Evolutionary conservation across 2,329 filamentous ascomycete species (phyloP).

Genomic region (Cercospora beticola): DNA sequence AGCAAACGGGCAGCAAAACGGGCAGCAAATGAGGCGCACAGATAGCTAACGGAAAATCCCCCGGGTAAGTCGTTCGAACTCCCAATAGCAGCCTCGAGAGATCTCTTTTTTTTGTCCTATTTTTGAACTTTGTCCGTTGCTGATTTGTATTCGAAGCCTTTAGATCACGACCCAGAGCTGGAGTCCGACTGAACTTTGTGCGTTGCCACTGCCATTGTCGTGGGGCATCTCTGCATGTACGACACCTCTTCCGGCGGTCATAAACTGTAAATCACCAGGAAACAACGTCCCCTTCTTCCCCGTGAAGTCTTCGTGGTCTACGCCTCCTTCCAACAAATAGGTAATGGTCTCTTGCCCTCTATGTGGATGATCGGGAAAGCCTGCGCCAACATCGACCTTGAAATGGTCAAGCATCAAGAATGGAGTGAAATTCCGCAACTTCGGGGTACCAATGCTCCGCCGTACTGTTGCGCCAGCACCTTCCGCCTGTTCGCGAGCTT

Average conservation of each 20-base stretch:
- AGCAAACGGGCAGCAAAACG: no score
- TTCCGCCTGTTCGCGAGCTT: conserved; percentile 82
- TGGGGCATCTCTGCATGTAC: conserved; percentile 83
- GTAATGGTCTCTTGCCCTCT: conserved; percentile 88
- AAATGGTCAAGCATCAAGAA: conserved; percentile 94
- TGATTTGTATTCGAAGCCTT: no score
- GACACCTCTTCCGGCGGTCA: conserved; percentile 90
- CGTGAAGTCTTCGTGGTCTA: conserved; percentile 91
- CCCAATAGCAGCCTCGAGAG: no score
- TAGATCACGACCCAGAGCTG: no score
- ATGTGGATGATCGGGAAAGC: conserved; percentile 43
- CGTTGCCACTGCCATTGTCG: no score
- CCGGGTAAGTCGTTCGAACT: no score
- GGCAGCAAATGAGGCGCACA: no score
- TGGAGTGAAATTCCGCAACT: conserved; percentile 81
- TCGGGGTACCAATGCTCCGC: conserved; percentile 79
- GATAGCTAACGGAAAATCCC: no score
- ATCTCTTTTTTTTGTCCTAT: no score
- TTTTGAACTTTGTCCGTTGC: no score
- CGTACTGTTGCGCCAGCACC: conserved; percentile 85
- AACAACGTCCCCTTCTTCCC: conserved; percentile 81
- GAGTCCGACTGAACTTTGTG: no score
- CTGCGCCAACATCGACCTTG: conserved; percentile 69
- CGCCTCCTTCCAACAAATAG: conserved; percentile 79
- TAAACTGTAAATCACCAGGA: conserved; percentile 91